Evolutionary conservation across 352 stramenopile species (phyloP), one percentile per base, ranked within the genome.

Genomic region (Phytophthora pini): DNA sequence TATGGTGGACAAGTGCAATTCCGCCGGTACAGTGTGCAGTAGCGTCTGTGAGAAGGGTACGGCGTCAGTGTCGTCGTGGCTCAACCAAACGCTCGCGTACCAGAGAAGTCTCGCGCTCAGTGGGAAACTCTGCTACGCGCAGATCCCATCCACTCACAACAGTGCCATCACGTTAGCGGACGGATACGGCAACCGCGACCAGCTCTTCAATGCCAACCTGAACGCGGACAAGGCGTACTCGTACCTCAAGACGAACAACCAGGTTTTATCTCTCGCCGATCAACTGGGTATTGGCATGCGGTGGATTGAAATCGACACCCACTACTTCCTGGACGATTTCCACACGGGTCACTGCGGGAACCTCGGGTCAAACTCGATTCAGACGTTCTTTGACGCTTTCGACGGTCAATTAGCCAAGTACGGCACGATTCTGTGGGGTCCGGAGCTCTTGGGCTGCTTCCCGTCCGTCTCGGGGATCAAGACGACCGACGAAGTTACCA

Each of bases 221-320:
- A 72, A 72, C 61, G 36, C 65, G 15, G 63, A 50, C 43, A 85
- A 83, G 49, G 13, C 65, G 49, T 82, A 79, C 24, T 81, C 74
- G 48, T 88, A 74, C 56, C 71, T 90, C 46, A 84, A 87, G 63
- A 90, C 81, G 1, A 88, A 87, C 72, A 86, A 90, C 56, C 76
- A 90, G n/a, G 66, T 84, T 5, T 57, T 89, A 15, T 84, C 74
- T 56, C 22, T 90, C 7, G 76, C 71, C 3, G 82, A 91, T 47
- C 79, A 89, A 64, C 64, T 91, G 0, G 70, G 65, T 29, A 68
- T 91, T 2, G 82, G 82, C 36, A 72, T 91, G 53, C 76, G 82
- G 3, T 87, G 64, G 51, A 34, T 91, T 15, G 82, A 91, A 62
- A 71, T 91, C 22, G 80, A 91, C 56, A 82, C 79, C 22, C 82